phyloP scores from a whole-genome alignment of 305 asterid species.

The Fraxinus platypoda region DNA sequence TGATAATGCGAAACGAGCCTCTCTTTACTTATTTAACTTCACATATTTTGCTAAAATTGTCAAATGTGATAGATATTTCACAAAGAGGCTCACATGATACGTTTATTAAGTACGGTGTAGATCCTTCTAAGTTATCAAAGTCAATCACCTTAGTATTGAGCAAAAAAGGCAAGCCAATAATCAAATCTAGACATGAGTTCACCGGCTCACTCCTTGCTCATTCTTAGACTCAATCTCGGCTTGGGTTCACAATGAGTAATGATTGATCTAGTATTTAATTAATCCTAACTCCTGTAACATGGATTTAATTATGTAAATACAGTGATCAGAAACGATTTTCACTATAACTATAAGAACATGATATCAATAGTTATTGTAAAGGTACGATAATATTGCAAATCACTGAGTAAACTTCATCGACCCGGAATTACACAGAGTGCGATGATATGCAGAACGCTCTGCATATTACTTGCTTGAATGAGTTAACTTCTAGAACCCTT shows the following conservation, averaged over 20 bases:
- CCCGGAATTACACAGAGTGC: too few relatives aligned
- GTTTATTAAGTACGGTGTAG: background rate
- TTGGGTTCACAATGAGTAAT: background rate
- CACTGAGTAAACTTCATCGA: background rate
- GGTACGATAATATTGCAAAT: background rate
- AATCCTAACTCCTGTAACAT: background rate
- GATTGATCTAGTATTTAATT: background rate
- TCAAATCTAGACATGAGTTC: background rate
- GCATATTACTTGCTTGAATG: background rate
- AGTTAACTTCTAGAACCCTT: background rate
- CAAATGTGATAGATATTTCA: too few relatives aligned
- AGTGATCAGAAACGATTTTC: background rate
- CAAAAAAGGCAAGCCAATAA: background rate
- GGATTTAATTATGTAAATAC: background rate
- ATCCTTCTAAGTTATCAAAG: background rate
- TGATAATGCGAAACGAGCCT: background rate
- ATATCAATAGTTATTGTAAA: background rate
- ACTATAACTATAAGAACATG: background rate
- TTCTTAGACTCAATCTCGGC: background rate
- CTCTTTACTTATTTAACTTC: background rate
- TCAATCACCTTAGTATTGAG: background rate
- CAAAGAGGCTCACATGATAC: background rate
- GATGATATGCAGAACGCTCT: background rate
- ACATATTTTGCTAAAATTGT: background rate
- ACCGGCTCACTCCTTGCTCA: background rate